Percentiles rank a stretch among this genome's conserved stretches.
Evolutionary conservation across 352 stramenopile genomes (phyloP).

Genomic region (Pythium brassicae): DNA sequence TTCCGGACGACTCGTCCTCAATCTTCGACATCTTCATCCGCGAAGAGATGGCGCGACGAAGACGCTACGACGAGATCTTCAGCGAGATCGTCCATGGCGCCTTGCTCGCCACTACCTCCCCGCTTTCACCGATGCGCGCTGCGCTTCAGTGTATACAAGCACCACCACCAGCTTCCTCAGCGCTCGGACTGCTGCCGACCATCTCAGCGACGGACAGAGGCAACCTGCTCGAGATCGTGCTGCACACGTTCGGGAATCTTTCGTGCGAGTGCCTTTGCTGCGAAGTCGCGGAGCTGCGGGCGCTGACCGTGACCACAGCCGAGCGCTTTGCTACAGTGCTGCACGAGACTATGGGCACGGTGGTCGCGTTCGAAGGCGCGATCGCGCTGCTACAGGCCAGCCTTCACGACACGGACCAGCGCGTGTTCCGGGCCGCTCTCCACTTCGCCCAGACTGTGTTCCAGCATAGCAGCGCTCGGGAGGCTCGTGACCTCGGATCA

Average conservation of each 20-base stretch:
- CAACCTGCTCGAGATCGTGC: constrained; percentile 20
- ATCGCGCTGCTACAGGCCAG: constrained; percentile 29
- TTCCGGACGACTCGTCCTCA: neutral
- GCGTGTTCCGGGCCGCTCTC: constrained; percentile 33
- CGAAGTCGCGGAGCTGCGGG: constrained; percentile 19
- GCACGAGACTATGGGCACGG: constrained; percentile 12
- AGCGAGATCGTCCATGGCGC: neutral
- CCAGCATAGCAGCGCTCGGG: constrained; percentile 3
- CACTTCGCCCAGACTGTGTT: constrained; percentile 43
- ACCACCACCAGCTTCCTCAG: neutral
- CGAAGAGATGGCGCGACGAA: neutral
- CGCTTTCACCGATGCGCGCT: neutral
- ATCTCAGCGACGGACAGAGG: constrained; percentile 13
- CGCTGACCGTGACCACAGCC: constrained; percentile 20
- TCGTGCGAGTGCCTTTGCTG: constrained; percentile 40
- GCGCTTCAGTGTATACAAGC: neutral
- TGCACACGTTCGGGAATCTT: constrained; percentile 49
- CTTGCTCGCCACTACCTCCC: neutral
- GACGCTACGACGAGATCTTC: neutral
- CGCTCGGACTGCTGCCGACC: constrained; percentile 1
- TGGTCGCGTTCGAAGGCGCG: constrained; percentile 37
- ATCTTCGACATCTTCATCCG: constrained; percentile 6
- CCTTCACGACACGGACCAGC: constrained; percentile 18
- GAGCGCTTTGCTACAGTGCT: constrained; percentile 29
- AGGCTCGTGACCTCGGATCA: neutral